phyloP scores from a whole-genome alignment of 805 yeast species.

The Kuraishia molischiana region DNA sequence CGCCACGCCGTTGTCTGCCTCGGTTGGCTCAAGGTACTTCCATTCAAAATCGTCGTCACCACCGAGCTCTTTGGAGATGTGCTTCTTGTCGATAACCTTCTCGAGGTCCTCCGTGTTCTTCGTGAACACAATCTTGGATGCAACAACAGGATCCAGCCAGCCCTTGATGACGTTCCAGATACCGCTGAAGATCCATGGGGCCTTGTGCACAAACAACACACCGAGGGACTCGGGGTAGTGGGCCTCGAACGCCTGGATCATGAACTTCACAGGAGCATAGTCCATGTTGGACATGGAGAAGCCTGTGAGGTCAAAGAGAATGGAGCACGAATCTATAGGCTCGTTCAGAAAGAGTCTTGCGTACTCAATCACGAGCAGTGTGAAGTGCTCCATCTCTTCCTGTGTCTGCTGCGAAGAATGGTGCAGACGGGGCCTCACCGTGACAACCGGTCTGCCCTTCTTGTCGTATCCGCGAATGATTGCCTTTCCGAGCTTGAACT shows the following conservation, averaged over 20 bases:
- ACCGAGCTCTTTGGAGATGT: conserved; percentile 65
- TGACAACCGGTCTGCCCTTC: conserved; percentile 68
- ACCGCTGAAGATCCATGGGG: conserved; percentile 95
- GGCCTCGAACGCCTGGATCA: conserved; percentile 85
- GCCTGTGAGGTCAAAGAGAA: conserved; percentile 78
- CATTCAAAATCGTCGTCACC: conserved; percentile 56
- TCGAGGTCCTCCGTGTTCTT: conserved; percentile 57
- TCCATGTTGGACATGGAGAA: conserved; percentile 92
- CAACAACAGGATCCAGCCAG: conserved; percentile 96
- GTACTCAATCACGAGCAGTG: conserved; percentile 70
- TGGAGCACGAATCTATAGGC: conserved; percentile 71
- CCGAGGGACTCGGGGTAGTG: conserved; percentile 95
- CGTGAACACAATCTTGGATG: conserved; percentile 81
- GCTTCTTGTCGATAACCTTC: conserved; percentile 45
- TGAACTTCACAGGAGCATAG: conserved; percentile 80
- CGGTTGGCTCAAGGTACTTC: conserved; percentile 52
- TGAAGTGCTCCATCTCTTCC: conserved; percentile 66
- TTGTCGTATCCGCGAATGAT: conserved; percentile 67
- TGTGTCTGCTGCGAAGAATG: conserved; percentile 55
- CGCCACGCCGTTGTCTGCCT: conserved; percentile 42
- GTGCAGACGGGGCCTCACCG: conserved; percentile 74
- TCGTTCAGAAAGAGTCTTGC: conserved; percentile 68
- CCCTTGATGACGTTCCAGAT: conserved; percentile 89
- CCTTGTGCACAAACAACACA: conserved; percentile 74
- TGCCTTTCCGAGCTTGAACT: conserved; percentile 61